These are phyloP conservation scores for maize (Zea mays) DNA, from an alignment of 176 grass and related monocot species.

Conservation along the genomic window DNA sequence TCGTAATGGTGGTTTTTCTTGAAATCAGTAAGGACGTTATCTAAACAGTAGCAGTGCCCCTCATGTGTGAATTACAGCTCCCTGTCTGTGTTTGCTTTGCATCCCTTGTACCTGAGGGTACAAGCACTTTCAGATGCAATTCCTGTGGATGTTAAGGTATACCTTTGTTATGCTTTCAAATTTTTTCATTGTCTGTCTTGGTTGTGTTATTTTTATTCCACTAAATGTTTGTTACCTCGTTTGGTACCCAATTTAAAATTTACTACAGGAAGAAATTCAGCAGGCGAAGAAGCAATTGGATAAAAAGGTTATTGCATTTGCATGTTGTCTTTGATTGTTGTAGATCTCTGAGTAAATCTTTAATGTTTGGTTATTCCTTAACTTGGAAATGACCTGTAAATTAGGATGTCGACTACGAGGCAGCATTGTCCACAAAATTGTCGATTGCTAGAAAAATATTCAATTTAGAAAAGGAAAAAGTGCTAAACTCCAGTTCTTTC, in stretches of 20 bases:
- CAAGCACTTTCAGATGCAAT: conserved; percentile 83
- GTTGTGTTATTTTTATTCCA: conserved; percentile 25
- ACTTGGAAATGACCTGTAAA: conserved; percentile 16
- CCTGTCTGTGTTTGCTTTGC: conserved; percentile 92
- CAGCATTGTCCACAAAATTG: conserved; percentile 71
- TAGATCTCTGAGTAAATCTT: background rate
- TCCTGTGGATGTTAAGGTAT: conserved; percentile 79
- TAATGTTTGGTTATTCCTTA: conserved; percentile 24
- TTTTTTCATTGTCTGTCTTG: conserved; percentile 10
- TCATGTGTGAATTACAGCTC: conserved; percentile 63
- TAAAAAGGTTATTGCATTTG: conserved; percentile 68
- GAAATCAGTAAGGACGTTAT: conserved; percentile 17
- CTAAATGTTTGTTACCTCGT: conserved; percentile 7
- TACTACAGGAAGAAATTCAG: conserved; percentile 71
- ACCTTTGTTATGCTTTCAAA: conserved; percentile 27
- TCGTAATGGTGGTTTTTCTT: conserved; percentile 4
- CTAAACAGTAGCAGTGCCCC: conserved; percentile 28
- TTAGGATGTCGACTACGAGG: conserved; percentile 95
- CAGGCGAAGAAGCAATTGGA: conserved; percentile 63
- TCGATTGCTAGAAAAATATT: conserved; percentile 91
- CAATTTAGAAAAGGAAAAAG: conserved; percentile 80
- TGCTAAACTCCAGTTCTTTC: conserved; percentile 77
- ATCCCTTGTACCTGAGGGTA: conserved; percentile 93
- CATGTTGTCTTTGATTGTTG: background rate
- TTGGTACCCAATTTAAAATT: conserved; percentile 16